Evolutionary conservation across 2,329 filamentous ascomycete genomes (phyloP).

Genomic region (Didymella exigua): DNA sequence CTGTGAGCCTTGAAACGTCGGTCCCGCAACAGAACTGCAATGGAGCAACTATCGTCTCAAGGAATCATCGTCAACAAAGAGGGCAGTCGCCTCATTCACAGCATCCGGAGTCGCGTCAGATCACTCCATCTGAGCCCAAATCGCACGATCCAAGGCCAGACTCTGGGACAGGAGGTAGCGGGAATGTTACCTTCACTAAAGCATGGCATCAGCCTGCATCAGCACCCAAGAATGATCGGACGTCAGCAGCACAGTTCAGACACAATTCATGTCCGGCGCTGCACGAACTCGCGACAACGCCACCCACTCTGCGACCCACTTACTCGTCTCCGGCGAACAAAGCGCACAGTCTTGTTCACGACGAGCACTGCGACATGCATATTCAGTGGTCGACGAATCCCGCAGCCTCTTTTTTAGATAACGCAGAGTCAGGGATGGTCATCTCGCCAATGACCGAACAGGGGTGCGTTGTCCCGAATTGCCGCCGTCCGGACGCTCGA

Average conservation of each 20-base stretch:
- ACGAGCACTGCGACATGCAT: neutral
- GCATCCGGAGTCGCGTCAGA: conserved; percentile 8
- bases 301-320: conserved; percentile 14
- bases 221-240: conserved; percentile 4
- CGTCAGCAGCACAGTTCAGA: conserved; percentile 11
- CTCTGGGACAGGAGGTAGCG: neutral
- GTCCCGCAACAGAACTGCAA: conserved; percentile 3
- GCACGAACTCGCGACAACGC: conserved; percentile 11
- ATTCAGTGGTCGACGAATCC: conserved; percentile 3
- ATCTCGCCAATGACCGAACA: conserved; percentile 3
- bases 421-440: neutral
- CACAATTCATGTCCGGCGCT: conserved; percentile 31
- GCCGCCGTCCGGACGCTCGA: neutral
- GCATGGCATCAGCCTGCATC: neutral
- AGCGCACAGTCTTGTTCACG: neutral
- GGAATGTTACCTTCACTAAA: neutral
- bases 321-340: conserved; percentile 18
- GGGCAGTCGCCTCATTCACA: conserved; percentile 11
- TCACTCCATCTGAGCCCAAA: neutral
- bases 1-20: conserved; percentile 11
- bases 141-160: neutral
- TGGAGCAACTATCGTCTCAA: neutral
- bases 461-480: neutral
- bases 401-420: neutral
- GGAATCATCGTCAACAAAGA: neutral